These are phyloP conservation scores for Secale cereale DNA, from an alignment of 176 grass and related monocot species.

Conservation along the genomic window DNA sequence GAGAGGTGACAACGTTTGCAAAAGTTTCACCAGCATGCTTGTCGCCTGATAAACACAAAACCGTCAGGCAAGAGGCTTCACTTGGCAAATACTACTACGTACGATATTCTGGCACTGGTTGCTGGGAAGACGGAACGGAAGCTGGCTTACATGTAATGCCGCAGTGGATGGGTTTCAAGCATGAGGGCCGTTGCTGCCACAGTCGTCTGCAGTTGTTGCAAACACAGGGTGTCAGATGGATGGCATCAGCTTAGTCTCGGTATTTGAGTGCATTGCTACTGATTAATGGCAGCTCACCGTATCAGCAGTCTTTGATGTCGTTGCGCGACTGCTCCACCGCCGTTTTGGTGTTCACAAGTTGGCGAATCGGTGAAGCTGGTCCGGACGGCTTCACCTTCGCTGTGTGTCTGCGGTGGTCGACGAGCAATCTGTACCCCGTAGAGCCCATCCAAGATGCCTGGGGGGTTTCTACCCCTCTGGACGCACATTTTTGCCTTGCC, in stretches of 20 bases:
- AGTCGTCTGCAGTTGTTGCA: conserved; percentile 43
- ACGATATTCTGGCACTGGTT: background rate
- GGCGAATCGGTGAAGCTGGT: background rate
- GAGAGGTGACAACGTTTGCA: conserved; percentile 80
- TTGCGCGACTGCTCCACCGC: background rate
- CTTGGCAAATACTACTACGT: background rate
- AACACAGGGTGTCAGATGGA: background rate
- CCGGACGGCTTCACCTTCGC: background rate
- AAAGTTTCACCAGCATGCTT: conserved; percentile 65
- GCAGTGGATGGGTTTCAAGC: conserved; percentile 74
- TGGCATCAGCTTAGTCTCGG: background rate
- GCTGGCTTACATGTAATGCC: conserved; percentile 45
- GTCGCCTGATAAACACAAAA: conserved; percentile 59
- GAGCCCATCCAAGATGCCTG: conserved; percentile 49
- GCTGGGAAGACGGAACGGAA: background rate
- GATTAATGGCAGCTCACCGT: conserved; percentile 26
- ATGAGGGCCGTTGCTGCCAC: conserved; percentile 71
- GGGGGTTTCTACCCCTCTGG: conserved; percentile 11
- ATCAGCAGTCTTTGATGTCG: conserved; percentile 47
- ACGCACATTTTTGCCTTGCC: conserved; percentile 36
- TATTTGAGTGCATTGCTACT: background rate
- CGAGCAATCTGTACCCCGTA: background rate
- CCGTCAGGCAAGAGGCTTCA: background rate
- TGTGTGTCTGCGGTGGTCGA: background rate
- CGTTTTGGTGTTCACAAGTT: conserved; percentile 9